phyloP scores from a whole-genome alignment of 176 grass and related monocot species.

The Bromus sterilis region DNA sequence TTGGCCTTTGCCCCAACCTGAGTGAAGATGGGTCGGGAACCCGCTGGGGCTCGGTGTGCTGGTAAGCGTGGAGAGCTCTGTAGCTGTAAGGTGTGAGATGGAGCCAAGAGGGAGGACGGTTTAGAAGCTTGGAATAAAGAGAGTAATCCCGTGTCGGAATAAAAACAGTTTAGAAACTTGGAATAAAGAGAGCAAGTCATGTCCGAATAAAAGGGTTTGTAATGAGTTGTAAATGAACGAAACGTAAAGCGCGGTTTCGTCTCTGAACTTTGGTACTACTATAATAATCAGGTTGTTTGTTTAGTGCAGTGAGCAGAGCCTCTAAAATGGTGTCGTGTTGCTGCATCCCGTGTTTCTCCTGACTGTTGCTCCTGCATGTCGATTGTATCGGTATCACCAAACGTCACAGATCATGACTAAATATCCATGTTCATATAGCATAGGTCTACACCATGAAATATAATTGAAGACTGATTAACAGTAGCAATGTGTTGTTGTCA shows the following conservation, averaged over 20 bases:
- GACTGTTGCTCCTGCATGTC: neutral
- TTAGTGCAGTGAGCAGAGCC: neutral
- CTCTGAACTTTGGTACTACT: neutral
- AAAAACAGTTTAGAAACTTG: neutral
- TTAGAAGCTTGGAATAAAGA: neutral
- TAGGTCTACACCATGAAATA: neutral
- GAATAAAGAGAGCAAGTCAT: constrained; percentile 12
- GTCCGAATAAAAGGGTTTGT: constrained; percentile 8
- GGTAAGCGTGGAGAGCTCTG: neutral
- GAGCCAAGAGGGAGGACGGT: neutral
- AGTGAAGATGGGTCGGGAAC: neutral
- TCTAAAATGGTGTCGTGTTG: neutral
- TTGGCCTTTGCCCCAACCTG: neutral
- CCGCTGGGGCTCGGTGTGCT: neutral
- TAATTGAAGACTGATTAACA: neutral
- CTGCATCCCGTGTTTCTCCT: neutral
- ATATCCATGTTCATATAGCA: neutral
- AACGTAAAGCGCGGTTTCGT: neutral
- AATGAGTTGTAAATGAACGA: constrained; percentile 37
- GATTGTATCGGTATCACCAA: neutral
- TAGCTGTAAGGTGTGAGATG: neutral
- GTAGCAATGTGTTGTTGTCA: neutral
- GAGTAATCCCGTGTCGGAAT: neutral
- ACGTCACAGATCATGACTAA: neutral
- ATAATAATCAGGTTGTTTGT: neutral